Base-by-base conservation (phyloP, 1,284 basidiomycete genomes). In the Ceratobasidium theobromae region DNA sequence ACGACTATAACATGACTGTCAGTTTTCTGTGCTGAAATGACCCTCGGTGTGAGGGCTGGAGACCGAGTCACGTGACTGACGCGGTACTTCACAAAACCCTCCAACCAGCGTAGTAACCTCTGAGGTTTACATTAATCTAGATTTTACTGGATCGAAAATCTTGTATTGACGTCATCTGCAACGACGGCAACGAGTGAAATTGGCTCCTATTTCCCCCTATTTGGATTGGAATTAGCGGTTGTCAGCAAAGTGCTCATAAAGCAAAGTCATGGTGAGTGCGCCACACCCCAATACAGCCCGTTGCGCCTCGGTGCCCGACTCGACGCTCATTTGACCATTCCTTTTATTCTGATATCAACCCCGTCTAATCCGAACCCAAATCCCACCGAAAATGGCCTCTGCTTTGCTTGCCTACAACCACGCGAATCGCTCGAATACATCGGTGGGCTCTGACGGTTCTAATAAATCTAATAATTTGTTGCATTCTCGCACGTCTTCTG, bases 251-350 rank as follows among this genome's bases (percentile, higher is more conserved):
- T 16, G 27, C 11, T 16, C 40, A 57, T 57, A 57, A 41, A 57
- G 25, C 40, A 45, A 62, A 35, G 45, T 49, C 46, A 21, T 52
- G 48, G 58, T 64, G 40, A 64, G 58, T 64, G 55, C 41, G 55
- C 43, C 53, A 55, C 38, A 14, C 48, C 58, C 58, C 30, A 64
- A 52, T 30, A 25, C 28, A 21, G 49, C 49, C 30, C 30, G 8
- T 11, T 43, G 33, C 43, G 32, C 45, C 30, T 16, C 33, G 30
- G 55, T 48, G 23, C 41, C 14, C 6, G 6, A 27, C 33, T 32
- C 46, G 18, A 40, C 48, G 23, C 35, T 52, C 48, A 25, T 51
- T 41, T 41, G 16, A 54, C 53, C 23, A 4, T 54, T 21, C 16
- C 35, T 41, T 27, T 40, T 25, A 54, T 54, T 40, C 32, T 41